phyloP scores from a whole-genome alignment of 371 early-diverging fungal species.

The Mortierella sp. region DNA sequence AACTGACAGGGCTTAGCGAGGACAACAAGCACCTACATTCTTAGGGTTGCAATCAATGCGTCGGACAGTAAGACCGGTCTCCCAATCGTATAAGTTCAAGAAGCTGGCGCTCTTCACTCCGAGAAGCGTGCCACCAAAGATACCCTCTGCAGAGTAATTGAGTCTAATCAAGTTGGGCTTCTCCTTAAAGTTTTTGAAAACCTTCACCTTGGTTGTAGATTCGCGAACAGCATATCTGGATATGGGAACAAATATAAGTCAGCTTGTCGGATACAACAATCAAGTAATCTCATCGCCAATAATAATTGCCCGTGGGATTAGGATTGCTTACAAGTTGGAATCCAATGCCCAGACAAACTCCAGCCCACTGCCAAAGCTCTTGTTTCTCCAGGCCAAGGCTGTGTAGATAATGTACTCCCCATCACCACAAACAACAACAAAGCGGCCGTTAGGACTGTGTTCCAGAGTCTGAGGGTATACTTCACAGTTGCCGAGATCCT shows the following conservation, averaged over 20 bases:
- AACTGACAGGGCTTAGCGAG: too few relatives aligned
- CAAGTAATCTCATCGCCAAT: too few relatives aligned
- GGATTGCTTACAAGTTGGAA: slow-evolving; percentile 79
- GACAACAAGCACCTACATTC: slow-evolving; percentile 62
- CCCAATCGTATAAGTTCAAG: slow-evolving; percentile 98
- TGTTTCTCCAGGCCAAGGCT: slow-evolving; percentile 99
- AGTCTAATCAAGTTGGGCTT: slow-evolving; percentile 74
- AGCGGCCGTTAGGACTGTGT: slow-evolving; percentile 97
- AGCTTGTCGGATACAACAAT: too few relatives aligned
- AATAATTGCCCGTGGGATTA: too few relatives aligned
- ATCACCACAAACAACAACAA: slow-evolving; percentile 98
- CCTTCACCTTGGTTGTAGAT: slow-evolving; percentile 84
- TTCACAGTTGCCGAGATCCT: slow-evolving; percentile 98
- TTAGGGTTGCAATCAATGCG: slow-evolving; percentile 94
- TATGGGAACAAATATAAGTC: neutral
- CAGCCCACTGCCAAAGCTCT: slow-evolving; percentile 94
- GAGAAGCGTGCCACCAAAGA: slow-evolving; percentile 94
- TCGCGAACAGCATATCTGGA: slow-evolving; percentile 92
- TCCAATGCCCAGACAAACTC: slow-evolving; percentile 98
- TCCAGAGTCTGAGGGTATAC: slow-evolving; percentile 96
- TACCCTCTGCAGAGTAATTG: slow-evolving; percentile 90
- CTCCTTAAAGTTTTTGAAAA: slow-evolving; percentile 96
- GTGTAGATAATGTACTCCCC: slow-evolving; percentile 99
- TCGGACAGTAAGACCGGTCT: slow-evolving; percentile 89
- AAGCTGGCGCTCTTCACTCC: slow-evolving; percentile 88